Evolutionary conservation across 306 rosid genomes (phyloP).

Genomic region (Acacia acuminata): DNA sequence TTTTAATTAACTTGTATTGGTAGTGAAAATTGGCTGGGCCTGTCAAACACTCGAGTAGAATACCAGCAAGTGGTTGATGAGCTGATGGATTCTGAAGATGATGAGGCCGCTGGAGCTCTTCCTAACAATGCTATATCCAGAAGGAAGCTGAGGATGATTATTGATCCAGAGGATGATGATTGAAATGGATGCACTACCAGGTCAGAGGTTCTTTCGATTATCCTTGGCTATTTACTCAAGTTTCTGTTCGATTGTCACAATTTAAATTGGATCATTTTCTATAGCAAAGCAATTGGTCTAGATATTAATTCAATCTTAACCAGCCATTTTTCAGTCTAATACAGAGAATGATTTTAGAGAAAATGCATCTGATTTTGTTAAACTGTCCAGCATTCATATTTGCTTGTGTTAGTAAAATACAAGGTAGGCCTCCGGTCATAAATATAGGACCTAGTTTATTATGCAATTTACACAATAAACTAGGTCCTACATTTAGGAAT

Average conservation of each 20-base stretch:
- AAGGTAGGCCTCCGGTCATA: too few species aligned
- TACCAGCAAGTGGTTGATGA: slow-evolving; percentile 42
- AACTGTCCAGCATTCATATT: background rate
- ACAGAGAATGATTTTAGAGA: background rate
- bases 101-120: slow-evolving; percentile 36
- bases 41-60: slow-evolving; percentile 35
- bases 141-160: slow-evolving; percentile 82
- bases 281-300: background rate
- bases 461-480: too few species aligned
- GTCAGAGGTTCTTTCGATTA: slow-evolving; percentile 1
- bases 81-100: slow-evolving; percentile 76
- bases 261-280: slow-evolving; percentile 3
- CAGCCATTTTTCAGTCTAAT: background rate
- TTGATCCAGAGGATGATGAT: slow-evolving; percentile 81
- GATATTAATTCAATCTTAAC: background rate
- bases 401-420: background rate
- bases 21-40: slow-evolving; percentile 28
- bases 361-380: background rate
- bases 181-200: slow-evolving; percentile 41
- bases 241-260: background rate
- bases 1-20: slow-evolving; percentile 37
- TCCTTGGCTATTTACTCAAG: background rate
- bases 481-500: too few species aligned
- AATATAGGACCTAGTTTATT: too few species aligned
- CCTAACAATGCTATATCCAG: slow-evolving; percentile 46